Base-by-base conservation (phyloP, 2,329 filamentous ascomycete species). In the Arthrobotrys iridis region DNA sequence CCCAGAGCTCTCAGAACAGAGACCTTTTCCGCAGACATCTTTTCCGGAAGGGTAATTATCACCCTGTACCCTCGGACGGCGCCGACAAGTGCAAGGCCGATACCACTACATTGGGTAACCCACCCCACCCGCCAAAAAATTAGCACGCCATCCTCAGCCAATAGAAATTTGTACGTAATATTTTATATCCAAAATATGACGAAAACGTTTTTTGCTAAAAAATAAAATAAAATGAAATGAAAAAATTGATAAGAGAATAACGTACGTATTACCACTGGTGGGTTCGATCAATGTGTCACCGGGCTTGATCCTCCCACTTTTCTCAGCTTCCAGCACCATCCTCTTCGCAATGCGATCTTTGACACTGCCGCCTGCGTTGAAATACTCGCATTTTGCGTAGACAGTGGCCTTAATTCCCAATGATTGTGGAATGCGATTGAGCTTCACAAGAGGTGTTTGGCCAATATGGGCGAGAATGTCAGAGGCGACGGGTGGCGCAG, bases 11-110 rank as follows among this genome's bases (percentile, higher is more conserved):
- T 91, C 77, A 99, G 87, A 26, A 99, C 95, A 1, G 94, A 91
- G 40, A 99, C 95, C 84, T 99, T 99, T 84, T 99, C 95, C 52
- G 93, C 91, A 0, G 93, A 97, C 95, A 99, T 99, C 86, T 99
- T 99, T 85, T 99, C 95, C 59, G 95, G 95, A 48, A 99, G 88
- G 8, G 95, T 99, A 83, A 99, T 99, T 84, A 99, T 98, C 41
- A 93, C 96, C 84, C 94, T 94, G 87, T 98, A 99, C 78, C 93
- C 94, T 85, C 97, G 98, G 81, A 99, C 91, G 13, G 95, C 95
- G 70, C 89, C 94, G 15, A 98, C 94, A 33, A 99, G 88, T 26
- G 95, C 95, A 41, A 99, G 87, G 20, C 95, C 95, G 78, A 99
- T 99, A 78, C 95, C 95, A 77, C 84, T 88, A 62, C 6, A 55